These are phyloP conservation scores for Striga asiatica DNA, from an alignment of 257 asterid species.

Conservation along the genomic window DNA sequence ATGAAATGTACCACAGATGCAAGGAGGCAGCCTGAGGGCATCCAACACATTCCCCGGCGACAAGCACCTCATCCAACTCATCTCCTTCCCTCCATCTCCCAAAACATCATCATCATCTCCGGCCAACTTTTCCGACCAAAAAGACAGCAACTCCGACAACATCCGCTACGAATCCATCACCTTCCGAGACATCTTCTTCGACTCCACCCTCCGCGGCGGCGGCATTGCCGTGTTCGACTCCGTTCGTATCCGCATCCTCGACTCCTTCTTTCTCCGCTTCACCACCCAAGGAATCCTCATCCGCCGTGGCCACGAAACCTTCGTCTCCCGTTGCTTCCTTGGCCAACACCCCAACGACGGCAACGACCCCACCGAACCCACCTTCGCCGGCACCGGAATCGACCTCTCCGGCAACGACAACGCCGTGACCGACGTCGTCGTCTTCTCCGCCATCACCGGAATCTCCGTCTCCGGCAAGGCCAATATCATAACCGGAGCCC, in stretches of 20 bases:
- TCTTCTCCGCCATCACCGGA: conserved; percentile 47
- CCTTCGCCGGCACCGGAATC: conserved; percentile 35
- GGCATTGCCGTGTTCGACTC: conserved; percentile 37
- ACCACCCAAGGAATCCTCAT: conserved; percentile 36
- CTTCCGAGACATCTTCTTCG: conserved; percentile 49
- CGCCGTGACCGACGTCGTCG: conserved; percentile 37
- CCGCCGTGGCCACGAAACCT: conserved; percentile 48
- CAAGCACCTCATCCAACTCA: conserved; percentile 41
- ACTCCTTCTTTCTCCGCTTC: conserved; percentile 45
- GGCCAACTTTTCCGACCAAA: conserved; percentile 1
- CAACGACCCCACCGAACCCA: conserved; percentile 30
- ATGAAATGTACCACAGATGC: no score
- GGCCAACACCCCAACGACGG: conserved; percentile 57
- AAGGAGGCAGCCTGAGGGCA: conserved; percentile 47
- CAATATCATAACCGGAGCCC: conserved; percentile 39
- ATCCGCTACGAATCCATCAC: conserved; percentile 43
- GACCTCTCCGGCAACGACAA: conserved; percentile 56
- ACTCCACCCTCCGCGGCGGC: conserved; percentile 43
- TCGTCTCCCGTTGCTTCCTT: conserved; percentile 35
- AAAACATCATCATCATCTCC: not conserved
- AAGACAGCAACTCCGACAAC: conserved; percentile 29
- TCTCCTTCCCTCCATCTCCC: conserved; percentile 36
- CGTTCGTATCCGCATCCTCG: conserved; percentile 29
- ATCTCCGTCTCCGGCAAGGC: conserved; percentile 39
- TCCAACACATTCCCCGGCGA: conserved; percentile 40